Evolutionary conservation across 2,329 filamentous ascomycete species (phyloP).

Genomic region (Dothistroma pini): DNA sequence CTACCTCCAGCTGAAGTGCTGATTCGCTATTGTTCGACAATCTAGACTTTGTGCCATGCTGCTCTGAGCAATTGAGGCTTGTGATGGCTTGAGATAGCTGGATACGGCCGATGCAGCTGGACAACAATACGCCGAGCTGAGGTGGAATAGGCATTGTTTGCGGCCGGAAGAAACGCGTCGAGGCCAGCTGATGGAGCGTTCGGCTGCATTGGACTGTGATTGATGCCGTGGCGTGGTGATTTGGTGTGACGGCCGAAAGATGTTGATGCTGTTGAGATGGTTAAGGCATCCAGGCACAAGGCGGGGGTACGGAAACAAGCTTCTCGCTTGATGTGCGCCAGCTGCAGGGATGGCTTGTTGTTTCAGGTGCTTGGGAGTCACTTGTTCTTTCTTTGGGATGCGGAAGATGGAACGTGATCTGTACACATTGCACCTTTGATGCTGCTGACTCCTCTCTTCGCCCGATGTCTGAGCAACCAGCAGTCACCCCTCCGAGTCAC

Average conservation of each 20-base stretch:
- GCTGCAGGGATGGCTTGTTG: background rate
- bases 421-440: conserved; percentile 5
- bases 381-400: background rate
- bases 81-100: background rate
- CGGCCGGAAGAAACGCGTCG: background rate
- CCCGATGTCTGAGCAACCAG: conserved; percentile 5
- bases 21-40: background rate
- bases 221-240: background rate
- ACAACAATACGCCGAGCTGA: background rate
- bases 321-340: background rate
- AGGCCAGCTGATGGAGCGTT: background rate
- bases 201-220: background rate
- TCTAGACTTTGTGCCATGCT: background rate
- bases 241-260: background rate
- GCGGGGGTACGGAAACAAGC: background rate
- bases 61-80: background rate
- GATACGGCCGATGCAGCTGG: background rate
- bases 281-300: background rate
- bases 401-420: background rate
- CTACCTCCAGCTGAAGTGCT: background rate
- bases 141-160: background rate
- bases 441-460: conserved; percentile 1
- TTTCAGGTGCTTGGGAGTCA: conserved; percentile 5
- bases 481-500: background rate
- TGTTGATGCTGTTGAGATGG: background rate